Evolutionary conservation across 2,329 filamentous ascomycete genomes (phyloP), one percentile per base, ranked within the genome.

Genomic region (Claviceps lovelessii): DNA sequence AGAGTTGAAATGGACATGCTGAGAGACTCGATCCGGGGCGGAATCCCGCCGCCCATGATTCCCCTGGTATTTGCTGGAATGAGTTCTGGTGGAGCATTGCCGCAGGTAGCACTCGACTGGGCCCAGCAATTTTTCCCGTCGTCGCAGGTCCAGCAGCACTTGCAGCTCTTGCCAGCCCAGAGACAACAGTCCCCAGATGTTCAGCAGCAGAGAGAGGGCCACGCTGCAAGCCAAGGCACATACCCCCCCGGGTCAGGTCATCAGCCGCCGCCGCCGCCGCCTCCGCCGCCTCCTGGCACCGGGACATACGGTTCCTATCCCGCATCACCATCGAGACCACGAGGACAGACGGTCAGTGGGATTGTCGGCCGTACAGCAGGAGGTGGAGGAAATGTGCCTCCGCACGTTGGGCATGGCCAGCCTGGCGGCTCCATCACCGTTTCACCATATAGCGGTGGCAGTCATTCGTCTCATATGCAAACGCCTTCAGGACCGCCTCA

Each of bases 31-130:
- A 67, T 90, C 53, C 75, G 77, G 54, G 81, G 83, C 42, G 85
- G 86, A 11, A 81, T 90, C 52, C 86, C 86, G 10, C 85, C 86
- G 13, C 77, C 83, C 41, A 80, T 90, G 76, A 77, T 90, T 31
- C 86, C 86, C 7, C 72, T 88, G 56, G 81, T 90, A 29, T 89
- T 90, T 67, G 80, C 83, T 13, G 83, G 84, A 47, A 84, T 88
- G 75, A 78, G 78, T 49, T 61, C 60, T 29, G 83, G 83, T 44
- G 81, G 81, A 41, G 73, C 75, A 54, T 67, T 85, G 33, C 74
- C 83, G 23, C 80, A 79, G 58, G 74, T 77, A 37, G 78, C 80
- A 4, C 61, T 86, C 53, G 85, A 88, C 64, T 84, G 78, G 78
- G 78, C 80, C 13, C 84, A 88, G 63, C 83, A 86, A 62, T 81